Base-by-base conservation (phyloP, 2,329 filamentous ascomycete species). In the Cadophora luteo-olivacea region DNA sequence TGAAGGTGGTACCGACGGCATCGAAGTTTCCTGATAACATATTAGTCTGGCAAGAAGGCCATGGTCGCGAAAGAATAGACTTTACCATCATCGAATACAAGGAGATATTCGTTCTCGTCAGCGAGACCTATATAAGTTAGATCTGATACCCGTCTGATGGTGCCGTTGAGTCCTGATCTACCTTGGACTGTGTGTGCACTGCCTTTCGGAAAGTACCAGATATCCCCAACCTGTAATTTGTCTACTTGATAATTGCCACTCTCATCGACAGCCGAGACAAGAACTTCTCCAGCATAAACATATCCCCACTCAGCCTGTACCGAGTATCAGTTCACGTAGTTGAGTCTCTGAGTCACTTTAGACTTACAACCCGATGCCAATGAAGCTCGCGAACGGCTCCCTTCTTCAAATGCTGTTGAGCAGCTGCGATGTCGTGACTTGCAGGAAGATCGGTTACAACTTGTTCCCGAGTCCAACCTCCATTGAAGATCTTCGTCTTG, bases 151-250 rank as follows among this genome's bases (percentile, higher is more conserved):
- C n/a, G n/a, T n/a, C n/a, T n/a, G n/a, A n/a, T n/a, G 3, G 5
- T n/a, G 19, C 3, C 3, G 45, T 4, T 4, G 45, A 4, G 22
- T 1, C 45, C 19, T 36, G 1, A 52, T 60, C 41, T 33, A 71
- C 68, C 87, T 73, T 91, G 89, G 0, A 91, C 80, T 0, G 87
- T 87, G 63, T 91, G 89, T 0, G 87, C 86, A 3, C 83, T 82
- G 3, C 89, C 89, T 76, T 90, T 89, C 36, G 89, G 89, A 72
- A 91, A 90, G 76, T 91, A 91, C 87, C 88, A 91, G 58, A 90
- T 86, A 69, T 91, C 89, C 19, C 89, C 88, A 58, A 84, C 87
- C 61, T 83, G 82, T 14, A 90, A 83, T 67, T 82, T 84, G 68
- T 87, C 84, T 32, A 83, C 80, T 73, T 87, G 81, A 74, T 86